phyloP scores from a whole-genome alignment of 2,329 filamentous ascomycete species.

The Botryotinia narcissicola region DNA sequence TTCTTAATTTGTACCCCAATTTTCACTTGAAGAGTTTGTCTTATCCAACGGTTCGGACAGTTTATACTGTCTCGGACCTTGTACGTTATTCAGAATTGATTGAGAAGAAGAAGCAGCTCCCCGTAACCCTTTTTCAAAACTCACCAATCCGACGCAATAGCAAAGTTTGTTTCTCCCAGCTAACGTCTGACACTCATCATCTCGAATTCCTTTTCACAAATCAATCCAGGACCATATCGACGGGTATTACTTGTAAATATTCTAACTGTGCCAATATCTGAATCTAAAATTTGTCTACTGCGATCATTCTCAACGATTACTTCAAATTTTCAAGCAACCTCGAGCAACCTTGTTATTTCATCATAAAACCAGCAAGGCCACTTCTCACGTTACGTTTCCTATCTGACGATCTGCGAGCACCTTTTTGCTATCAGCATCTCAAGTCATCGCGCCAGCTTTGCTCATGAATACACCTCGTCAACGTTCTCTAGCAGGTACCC shows the following conservation, averaged over 20 bases:
- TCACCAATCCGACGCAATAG: background rate
- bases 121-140: background rate
- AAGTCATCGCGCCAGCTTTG: background rate
- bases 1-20: background rate
- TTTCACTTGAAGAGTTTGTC: background rate
- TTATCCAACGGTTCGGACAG: background rate
- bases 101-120: background rate
- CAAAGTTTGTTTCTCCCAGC: too few relatives aligned
- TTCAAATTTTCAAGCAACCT: background rate
- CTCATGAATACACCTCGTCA: background rate
- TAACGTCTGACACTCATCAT: background rate
- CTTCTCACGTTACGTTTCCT: background rate
- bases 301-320: background rate
- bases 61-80: background rate
- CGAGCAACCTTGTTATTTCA: background rate
- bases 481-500: background rate
- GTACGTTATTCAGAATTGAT: background rate
- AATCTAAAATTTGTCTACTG: background rate
- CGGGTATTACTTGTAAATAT: background rate
- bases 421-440: background rate
- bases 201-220: background rate
- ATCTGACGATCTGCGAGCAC: background rate
- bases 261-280: too few relatives aligned
- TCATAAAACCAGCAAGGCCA: background rate
- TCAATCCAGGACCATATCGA: background rate